Evolutionary conservation across 495 filamentous ascomycete species (phyloP).

Genomic region (Cercophora scortea): DNA sequence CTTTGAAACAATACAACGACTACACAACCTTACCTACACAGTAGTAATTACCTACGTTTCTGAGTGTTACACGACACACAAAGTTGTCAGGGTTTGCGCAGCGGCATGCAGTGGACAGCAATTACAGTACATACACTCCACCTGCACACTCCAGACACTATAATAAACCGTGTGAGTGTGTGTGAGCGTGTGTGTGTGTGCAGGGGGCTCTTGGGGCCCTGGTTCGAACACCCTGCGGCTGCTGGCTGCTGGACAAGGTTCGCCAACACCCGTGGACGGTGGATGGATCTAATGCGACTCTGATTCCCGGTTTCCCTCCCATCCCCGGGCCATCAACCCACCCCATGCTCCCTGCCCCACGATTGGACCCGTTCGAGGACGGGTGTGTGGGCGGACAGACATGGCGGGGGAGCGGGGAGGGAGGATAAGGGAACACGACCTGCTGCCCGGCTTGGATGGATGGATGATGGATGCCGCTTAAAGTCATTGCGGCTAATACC

Average conservation of each 20-base stretch:
- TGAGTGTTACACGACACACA: no score
- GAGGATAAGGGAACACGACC: conserved; percentile 10
- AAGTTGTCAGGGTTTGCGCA: conserved; percentile 2
- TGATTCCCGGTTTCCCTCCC: conserved; percentile 27
- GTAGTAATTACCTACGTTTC: no score
- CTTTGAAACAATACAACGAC: no score
- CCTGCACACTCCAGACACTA: background rate
- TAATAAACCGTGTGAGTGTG: background rate
- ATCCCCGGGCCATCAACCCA: background rate
- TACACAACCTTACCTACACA: no score
- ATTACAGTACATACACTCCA: background rate
- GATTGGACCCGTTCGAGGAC: conserved; percentile 2
- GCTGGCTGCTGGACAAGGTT: conserved; percentile 9
- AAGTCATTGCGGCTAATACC: background rate
- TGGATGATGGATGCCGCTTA: background rate
- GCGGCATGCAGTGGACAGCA: no score
- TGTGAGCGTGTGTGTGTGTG: no score
- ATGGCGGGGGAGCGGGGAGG: conserved; percentile 8
- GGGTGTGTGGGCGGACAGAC: background rate
- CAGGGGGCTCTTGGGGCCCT: conserved; percentile 11
- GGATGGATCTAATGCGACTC: conserved; percentile 26
- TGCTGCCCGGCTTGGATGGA: conserved; percentile 13
- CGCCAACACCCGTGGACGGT: conserved; percentile 24
- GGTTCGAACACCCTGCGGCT: background rate
- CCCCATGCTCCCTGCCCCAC: conserved; percentile 9